phyloP scores from a whole-genome alignment of 495 filamentous ascomycete species.

The Echria macrotheca region DNA sequence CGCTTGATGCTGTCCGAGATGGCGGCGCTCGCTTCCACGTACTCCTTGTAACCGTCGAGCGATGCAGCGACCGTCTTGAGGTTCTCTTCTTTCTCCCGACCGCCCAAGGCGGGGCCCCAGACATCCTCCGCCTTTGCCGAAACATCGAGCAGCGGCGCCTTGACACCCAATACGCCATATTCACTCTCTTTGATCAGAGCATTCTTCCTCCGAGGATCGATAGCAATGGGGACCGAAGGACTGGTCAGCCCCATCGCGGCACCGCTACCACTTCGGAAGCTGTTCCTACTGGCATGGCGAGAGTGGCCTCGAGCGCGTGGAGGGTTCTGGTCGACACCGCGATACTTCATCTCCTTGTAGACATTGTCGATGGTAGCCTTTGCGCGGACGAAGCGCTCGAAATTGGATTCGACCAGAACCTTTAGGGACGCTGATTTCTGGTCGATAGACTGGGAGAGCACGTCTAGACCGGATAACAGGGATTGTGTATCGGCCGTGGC shows the following conservation, averaged over 20 bases:
- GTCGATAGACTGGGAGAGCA: constrained; percentile 83
- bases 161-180: constrained; percentile 88
- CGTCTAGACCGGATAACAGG: constrained; percentile 72
- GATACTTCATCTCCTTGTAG: constrained; percentile 94
- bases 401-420: constrained; percentile 92
- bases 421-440: constrained; percentile 95
- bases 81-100: constrained; percentile 83
- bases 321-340: constrained; percentile 61
- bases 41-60: constrained; percentile 70
- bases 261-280: constrained; percentile 56
- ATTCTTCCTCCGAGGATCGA: constrained; percentile 68
- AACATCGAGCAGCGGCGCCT: constrained; percentile 77
- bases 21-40: constrained; percentile 72
- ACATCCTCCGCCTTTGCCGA: constrained; percentile 92
- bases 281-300: constrained; percentile 57
- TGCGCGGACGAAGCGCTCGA: constrained; percentile 92
- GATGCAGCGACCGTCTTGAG: constrained; percentile 67
- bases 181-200: constrained; percentile 89
- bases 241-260: constrained; percentile 20
- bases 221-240: constrained; percentile 27
- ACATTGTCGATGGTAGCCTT: constrained; percentile 98
- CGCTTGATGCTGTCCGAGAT: constrained; percentile 81
- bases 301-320: constrained; percentile 48
- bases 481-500: constrained; percentile 72
- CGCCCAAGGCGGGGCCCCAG: constrained; percentile 90